Conservation (phyloP, 768 basidiomycete genomes). For the Leccinellum luteum region DNA sequence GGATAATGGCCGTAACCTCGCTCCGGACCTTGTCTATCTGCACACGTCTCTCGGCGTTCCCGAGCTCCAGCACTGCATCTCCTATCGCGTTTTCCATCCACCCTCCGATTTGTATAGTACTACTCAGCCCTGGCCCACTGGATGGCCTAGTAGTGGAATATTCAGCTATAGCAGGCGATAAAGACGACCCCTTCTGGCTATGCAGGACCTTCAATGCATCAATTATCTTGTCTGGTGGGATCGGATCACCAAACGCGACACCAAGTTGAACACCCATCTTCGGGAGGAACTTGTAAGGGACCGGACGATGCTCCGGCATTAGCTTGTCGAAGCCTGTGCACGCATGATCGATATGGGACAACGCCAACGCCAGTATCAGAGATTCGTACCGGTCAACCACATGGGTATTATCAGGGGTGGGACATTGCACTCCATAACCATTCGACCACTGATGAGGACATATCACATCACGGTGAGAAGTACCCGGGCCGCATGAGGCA, state of each 20-base stretch:
- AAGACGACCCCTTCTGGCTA: neutral
- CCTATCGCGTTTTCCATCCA: slow-evolving; percentile 15
- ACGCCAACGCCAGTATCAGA: too few relatives aligned
- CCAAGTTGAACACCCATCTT: slow-evolving; percentile 59
- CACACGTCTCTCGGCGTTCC: slow-evolving; percentile 8
- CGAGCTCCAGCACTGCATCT: slow-evolving; percentile 1
- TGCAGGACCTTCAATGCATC: slow-evolving; percentile 16
- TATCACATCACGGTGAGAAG: slow-evolving; percentile 3
- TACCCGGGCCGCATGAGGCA: neutral
- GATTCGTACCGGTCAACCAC: slow-evolving; percentile 77
- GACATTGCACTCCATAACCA: slow-evolving; percentile 66
- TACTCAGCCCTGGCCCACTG: neutral
- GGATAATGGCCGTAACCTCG: slow-evolving; percentile 53
- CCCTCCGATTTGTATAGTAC: neutral
- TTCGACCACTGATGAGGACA: slow-evolving; percentile 59
- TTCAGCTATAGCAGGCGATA: neutral
- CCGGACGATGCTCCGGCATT: slow-evolving; percentile 83
- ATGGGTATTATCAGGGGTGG: slow-evolving; percentile 85
- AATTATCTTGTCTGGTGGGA: slow-evolving; percentile 43
- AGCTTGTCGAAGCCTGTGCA: slow-evolving; percentile 73
- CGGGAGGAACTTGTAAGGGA: slow-evolving; percentile 73
- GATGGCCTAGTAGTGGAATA: neutral
- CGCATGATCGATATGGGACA: neutral
- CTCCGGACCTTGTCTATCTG: slow-evolving; percentile 45
- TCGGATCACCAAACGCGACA: slow-evolving; percentile 78